A percentile compares a stretch with the other conserved stretches of the same genome.
Evolutionary conservation across 768 basidiomycete genomes (phyloP).

Genomic region (Amanita subjunquillea): DNA sequence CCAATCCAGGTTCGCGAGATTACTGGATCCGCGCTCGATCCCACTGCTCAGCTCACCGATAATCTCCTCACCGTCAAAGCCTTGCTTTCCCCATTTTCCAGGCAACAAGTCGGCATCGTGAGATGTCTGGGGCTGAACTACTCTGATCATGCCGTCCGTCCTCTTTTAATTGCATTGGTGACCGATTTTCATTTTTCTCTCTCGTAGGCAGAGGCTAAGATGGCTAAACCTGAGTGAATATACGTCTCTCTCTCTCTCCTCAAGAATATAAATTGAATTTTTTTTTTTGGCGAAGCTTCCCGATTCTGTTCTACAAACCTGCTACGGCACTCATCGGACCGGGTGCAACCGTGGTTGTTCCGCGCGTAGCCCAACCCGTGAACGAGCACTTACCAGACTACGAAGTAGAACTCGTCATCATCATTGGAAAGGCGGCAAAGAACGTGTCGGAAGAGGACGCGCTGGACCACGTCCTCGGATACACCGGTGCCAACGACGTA

Average conservation of each 20-base stretch:
- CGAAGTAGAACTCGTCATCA: constrained; percentile 72
- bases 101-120: constrained; percentile 57
- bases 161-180: background rate
- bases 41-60: constrained; percentile 50
- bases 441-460: constrained; percentile 74
- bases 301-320: constrained; percentile 77
- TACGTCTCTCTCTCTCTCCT: background rate
- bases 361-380: constrained; percentile 58
- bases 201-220: constrained; percentile 51
- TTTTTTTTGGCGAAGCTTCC: constrained; percentile 31
- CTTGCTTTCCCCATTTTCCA: constrained; percentile 59
- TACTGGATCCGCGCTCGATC: constrained; percentile 57
- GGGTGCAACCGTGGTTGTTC: constrained; percentile 52
- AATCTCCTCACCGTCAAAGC: constrained; percentile 60
- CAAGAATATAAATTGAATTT: background rate
- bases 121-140: constrained; percentile 79
- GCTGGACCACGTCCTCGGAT: constrained; percentile 78
- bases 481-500: constrained; percentile 75
- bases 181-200: constrained; percentile 1
- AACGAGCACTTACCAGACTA: constrained; percentile 70
- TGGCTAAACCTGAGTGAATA: constrained; percentile 53
- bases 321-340: constrained; percentile 62
- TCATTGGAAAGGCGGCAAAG: constrained; percentile 76
- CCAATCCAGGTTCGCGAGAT: constrained; percentile 65
- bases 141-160: constrained; percentile 65